phyloP scores from a whole-genome alignment of 2,329 filamentous ascomycete species.

The Botrytis paeoniae region DNA sequence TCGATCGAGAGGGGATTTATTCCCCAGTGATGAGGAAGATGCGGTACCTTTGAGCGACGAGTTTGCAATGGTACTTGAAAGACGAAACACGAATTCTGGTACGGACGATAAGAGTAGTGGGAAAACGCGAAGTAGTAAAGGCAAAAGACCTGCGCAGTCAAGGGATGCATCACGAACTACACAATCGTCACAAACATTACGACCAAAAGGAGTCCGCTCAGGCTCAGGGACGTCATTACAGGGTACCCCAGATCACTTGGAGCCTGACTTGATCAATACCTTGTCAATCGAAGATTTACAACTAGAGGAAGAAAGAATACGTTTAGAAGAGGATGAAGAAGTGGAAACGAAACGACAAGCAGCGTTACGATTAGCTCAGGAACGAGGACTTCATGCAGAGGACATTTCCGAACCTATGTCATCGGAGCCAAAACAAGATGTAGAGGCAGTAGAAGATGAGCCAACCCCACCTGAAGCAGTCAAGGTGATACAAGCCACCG shows the following conservation, averaged over 20 bases:
- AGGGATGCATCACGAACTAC: constrained; percentile 55
- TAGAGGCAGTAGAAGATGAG: constrained; percentile 19
- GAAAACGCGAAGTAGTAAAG: constrained; percentile 59
- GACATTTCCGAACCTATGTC: constrained; percentile 23
- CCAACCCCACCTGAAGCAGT: constrained; percentile 3
- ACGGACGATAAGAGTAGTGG: constrained; percentile 70
- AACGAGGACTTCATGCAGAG: constrained; percentile 47
- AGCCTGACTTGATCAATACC: constrained; percentile 41
- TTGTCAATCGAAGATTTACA: constrained; percentile 52
- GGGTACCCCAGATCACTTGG: constrained; percentile 33
- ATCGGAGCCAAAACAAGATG: constrained; percentile 28
- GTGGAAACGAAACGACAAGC: constrained; percentile 52
- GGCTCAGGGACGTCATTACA: constrained; percentile 37
- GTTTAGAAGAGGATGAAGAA: constrained; percentile 50
- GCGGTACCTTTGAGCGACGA: constrained; percentile 91
- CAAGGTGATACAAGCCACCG: background rate
- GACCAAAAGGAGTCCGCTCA: constrained; percentile 22
- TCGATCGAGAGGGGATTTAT: constrained; percentile 83
- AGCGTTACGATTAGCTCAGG: constrained; percentile 50
- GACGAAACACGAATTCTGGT: constrained; percentile 56
- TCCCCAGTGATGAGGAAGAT: constrained; percentile 82
- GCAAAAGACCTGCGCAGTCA: constrained; percentile 46
- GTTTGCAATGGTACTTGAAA: constrained; percentile 78
- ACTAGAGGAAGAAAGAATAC: constrained; percentile 49
- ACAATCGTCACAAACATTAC: constrained; percentile 32